Evolutionary conservation across 2,329 filamentous ascomycete genomes (phyloP), one percentile per base, ranked within the genome.

Genomic region (Colletotrichum zoysiae): DNA sequence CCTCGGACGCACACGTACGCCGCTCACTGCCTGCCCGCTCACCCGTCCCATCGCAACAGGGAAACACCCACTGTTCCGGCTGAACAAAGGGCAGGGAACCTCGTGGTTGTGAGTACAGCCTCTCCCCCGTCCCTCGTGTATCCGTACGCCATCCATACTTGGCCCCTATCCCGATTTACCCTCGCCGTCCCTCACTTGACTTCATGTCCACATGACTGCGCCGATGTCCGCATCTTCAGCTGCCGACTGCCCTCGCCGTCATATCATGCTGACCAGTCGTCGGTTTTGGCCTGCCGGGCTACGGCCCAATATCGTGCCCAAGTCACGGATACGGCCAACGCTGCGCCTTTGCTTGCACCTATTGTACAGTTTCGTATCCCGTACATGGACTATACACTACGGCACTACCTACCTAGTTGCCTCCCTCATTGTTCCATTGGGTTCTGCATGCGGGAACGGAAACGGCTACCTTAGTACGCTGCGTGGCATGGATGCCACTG

Each of bases 11-110:
- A 57, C 63, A 70, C 70, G 70, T 67, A 72, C 46, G 42, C 60
- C 26, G 46, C 42, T 56, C 56, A 67, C 65, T 70, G 58, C 35
- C 56, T 42, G 55, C 35, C 23, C 23, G 12, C 48, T 23, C 55
- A 16, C 7, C 55, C 58, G 58, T 64, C 65, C 59, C 55, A 70
- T 60, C 44, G 40, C 50, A 69, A 23, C 68, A 59, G 56, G 70
- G 65, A 64, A 72, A 72, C 60, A 51, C 55, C 65, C 59, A 72
- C 66, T 72, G 40, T 71, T 71, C 65, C 69, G 65, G 59, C 69
- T 55, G 40, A 40, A 72, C 70, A 72, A 70, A 72, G 66, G 51
- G n/a, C 59, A 64, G 51, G 61, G 61, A 64, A 64, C 61, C 61
- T 64, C 50, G 18, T 30, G 38, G 23, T 64, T 35, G 23, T 55